Evolutionary conservation across 139 green algal species (phyloP), one percentile per base, ranked within the genome.

Genomic region (Chlorella sp.): DNA sequence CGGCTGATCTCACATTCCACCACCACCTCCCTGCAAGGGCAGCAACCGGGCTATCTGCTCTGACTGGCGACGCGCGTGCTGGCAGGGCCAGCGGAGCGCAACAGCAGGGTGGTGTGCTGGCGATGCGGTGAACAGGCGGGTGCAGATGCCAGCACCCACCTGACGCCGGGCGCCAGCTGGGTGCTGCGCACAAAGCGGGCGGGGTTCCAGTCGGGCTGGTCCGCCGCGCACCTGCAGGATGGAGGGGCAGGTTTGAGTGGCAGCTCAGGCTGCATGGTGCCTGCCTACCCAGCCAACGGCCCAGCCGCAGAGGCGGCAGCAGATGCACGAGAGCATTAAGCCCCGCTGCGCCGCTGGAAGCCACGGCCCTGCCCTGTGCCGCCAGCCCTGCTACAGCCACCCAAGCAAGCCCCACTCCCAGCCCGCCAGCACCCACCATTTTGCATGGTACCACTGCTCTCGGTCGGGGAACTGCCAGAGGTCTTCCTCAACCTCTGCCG

Each of bases 131-230:
- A n/a, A n/a, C n/a, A n/a, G n/a, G n/a, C n/a, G n/a, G n/a, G n/a
- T n/a, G n/a, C n/a, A n/a, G n/a, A n/a, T n/a, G n/a, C n/a, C n/a
- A 88, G 87, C 30, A 95, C 81, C 2, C 80, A 82, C 75, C 81
- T 85, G 44, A 90, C 51, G 20, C 84, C 76, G 13, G 89, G 89
- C 15, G 87, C 85, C 2, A 88, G 44, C 44, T 89, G 71, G 34
- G 69, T 47, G n/a, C 71, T 83, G 32, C 55, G 51, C 25, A 97
- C 62, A 74, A 94, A 94, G 26, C 69, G 68, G 15, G 85, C 94
- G 0, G 87, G 78, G 64, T 95, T 94, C 94, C 94, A 97, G 64
- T 96, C 92, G 0, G 94, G 94, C 81, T 93, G 91, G 87, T 95
- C 93, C n/a, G 92, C 83, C 2, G 92, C 92, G 36, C 80, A 87